Evolutionary conservation across 2,329 filamentous ascomycete species (phyloP).

Genomic region (Graphium sp.): DNA sequence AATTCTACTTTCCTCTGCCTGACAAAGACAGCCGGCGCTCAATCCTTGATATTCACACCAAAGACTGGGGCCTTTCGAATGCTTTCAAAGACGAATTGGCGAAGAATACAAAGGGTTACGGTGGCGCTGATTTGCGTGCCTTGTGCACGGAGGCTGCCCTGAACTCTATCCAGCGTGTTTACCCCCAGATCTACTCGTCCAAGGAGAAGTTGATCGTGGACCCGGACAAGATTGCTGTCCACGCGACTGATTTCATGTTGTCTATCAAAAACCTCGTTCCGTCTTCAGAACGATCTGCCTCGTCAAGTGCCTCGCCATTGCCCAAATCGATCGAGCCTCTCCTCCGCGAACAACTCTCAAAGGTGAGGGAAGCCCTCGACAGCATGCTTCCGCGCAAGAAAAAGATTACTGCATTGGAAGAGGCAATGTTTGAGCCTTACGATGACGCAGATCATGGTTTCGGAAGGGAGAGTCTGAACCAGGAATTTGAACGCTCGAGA

Average conservation of each 20-base stretch:
- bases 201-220: constrained; percentile 83
- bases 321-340: constrained; percentile 69
- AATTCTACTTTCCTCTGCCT: constrained; percentile 94
- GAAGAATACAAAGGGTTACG: constrained; percentile 86
- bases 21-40: constrained; percentile 63
- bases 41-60: constrained; percentile 91
- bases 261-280: constrained; percentile 93
- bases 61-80: constrained; percentile 72
- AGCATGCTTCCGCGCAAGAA: constrained; percentile 71
- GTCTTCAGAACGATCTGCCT: constrained; percentile 79
- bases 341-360: constrained; percentile 51
- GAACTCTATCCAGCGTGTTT: constrained; percentile 89
- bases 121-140: constrained; percentile 84
- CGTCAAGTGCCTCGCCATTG: constrained; percentile 68
- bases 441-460: constrained; percentile 73
- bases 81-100: constrained; percentile 72
- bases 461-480: constrained; percentile 55
- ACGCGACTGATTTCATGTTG: constrained; percentile 92
- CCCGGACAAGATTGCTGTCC: constrained; percentile 65
- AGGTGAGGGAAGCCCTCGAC: constrained; percentile 55
- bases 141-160: constrained; percentile 91
- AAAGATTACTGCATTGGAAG: constrained; percentile 75
- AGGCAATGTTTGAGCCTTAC: constrained; percentile 82
- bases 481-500: constrained; percentile 73
- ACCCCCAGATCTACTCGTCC: constrained; percentile 88